These are phyloP conservation scores for Pyrenophora seminiperda DNA, from an alignment of 2,329 filamentous ascomycete genomes.

Conservation along the genomic window DNA sequence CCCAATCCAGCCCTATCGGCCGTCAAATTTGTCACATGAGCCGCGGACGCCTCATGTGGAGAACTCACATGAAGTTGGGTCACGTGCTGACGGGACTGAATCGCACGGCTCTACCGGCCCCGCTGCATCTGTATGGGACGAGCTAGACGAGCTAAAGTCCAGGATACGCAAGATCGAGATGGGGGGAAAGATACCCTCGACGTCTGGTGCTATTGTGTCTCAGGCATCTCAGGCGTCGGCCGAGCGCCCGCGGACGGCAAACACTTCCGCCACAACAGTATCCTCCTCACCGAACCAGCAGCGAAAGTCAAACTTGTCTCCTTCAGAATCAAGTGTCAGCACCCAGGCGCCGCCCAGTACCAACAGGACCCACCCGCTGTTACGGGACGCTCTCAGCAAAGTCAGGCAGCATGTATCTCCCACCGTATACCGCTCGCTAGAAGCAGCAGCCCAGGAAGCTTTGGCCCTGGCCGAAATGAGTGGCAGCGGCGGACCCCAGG, in stretches of 20 bases:
- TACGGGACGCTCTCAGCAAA: constrained; percentile 81
- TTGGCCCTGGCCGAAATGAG: constrained; percentile 78
- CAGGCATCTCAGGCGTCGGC: constrained; percentile 67
- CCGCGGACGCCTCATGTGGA: constrained; percentile 36
- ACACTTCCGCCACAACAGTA: constrained; percentile 86
- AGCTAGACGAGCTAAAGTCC: constrained; percentile 92
- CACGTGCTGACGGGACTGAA: constrained; percentile 62
- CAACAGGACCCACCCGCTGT: constrained; percentile 71
- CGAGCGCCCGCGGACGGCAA: constrained; percentile 87
- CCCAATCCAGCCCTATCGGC: constrained; percentile 41
- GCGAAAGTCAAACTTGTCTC: constrained; percentile 56
- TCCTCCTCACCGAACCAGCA: constrained; percentile 85
- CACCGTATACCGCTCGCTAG: constrained; percentile 78
- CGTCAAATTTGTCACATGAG: constrained; percentile 43
- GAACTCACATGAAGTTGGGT: constrained; percentile 32
- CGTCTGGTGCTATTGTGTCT: constrained; percentile 72
- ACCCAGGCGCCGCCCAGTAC: constrained; percentile 56
- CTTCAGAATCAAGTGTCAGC: constrained; percentile 51
- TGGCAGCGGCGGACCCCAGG: constrained; percentile 69
- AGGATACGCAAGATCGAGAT: constrained; percentile 88
- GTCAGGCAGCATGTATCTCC: constrained; percentile 71
- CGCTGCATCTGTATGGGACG: constrained; percentile 95
- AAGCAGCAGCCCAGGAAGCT: constrained; percentile 81
- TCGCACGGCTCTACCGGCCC: constrained; percentile 87
- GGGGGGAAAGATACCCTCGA: constrained; percentile 83